A percentile compares a stretch with the other conserved stretches of the same genome.
phyloP scores from a whole-genome alignment of 2,329 filamentous ascomycete species.

The Metarhizium brunneum region DNA sequence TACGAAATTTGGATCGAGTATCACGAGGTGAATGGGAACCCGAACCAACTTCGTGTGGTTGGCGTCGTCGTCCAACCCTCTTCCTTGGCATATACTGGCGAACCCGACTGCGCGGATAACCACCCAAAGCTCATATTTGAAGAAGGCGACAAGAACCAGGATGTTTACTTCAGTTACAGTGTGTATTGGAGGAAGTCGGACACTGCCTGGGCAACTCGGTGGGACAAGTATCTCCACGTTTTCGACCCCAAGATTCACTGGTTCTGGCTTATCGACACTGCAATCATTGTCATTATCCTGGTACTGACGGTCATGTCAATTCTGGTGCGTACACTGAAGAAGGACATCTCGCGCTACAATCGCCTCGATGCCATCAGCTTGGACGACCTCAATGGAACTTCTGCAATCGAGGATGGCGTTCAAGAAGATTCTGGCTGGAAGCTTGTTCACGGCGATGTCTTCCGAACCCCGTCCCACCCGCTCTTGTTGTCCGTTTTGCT shows the following conservation, averaged over 20 bases:
- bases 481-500: conserved; percentile 79
- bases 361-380: conserved; percentile 83
- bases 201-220: conserved; percentile 91
- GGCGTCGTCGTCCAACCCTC: conserved; percentile 81
- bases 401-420: conserved; percentile 77
- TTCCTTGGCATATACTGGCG: conserved; percentile 53
- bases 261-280: conserved; percentile 96
- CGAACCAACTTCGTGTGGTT: conserved; percentile 73
- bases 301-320: conserved; percentile 90
- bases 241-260: conserved; percentile 98
- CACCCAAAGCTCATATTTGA: conserved; percentile 53
- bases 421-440: conserved; percentile 99
- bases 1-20: conserved; percentile 93
- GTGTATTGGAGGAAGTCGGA: conserved; percentile 78
- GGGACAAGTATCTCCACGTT: conserved; percentile 98
- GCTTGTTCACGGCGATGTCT: conserved; percentile 93
- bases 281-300: conserved; percentile 87
- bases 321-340: conserved; percentile 75
- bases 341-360: conserved; percentile 96
- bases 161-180: conserved; percentile 82
- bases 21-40: conserved; percentile 61
- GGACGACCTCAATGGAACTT: conserved; percentile 77
- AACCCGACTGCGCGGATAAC: conserved; percentile 53
- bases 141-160: conserved; percentile 40
- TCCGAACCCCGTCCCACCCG: conserved; percentile 75